Evolutionary conservation across 2,329 filamentous ascomycete genomes (phyloP).

Genomic region (Hymenoscyphus occultus): DNA sequence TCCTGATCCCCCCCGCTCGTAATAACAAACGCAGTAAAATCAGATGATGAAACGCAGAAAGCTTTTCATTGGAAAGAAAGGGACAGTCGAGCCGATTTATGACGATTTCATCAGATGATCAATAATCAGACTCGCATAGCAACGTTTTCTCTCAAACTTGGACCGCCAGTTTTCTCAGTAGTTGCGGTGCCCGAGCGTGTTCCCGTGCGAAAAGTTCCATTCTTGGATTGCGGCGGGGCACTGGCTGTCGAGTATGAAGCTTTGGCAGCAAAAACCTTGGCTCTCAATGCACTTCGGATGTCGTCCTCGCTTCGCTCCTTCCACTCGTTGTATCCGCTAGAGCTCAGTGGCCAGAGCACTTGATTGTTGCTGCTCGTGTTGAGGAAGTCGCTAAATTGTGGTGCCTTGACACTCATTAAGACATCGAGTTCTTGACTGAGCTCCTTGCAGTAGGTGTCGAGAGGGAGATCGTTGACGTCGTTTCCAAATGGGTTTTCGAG

Average conservation of each 20-base stretch:
- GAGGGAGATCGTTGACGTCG: constrained; percentile 77
- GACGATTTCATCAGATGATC: not conserved
- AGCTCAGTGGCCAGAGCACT: constrained; percentile 40
- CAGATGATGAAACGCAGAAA: not conserved
- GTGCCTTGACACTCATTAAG: constrained; percentile 41
- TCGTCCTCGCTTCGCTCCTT: constrained; percentile 43
- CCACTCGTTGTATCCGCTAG: constrained; percentile 44
- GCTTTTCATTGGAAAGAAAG: not conserved
- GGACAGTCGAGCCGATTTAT: too few relatives aligned
- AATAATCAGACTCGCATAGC: not conserved
- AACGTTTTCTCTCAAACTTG: not conserved
- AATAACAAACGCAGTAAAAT: not conserved
- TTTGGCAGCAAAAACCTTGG: constrained; percentile 29
- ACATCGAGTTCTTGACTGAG: constrained; percentile 72
- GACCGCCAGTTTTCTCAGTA: not conserved
- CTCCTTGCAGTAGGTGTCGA: constrained; percentile 74
- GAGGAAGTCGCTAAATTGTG: constrained; percentile 26
- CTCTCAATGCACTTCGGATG: constrained; percentile 38
- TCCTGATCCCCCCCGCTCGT: not conserved
- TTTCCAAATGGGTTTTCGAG: constrained; percentile 83
- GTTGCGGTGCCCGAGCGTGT: too few relatives aligned
- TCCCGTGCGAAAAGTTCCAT: too few relatives aligned
- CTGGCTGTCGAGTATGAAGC: not conserved
- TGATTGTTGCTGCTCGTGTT: constrained; percentile 29
- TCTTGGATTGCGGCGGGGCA: too few relatives aligned